Evolutionary conservation across 495 filamentous ascomycete species (phyloP).

Genomic region (Xanthoparmelia taractica): DNA sequence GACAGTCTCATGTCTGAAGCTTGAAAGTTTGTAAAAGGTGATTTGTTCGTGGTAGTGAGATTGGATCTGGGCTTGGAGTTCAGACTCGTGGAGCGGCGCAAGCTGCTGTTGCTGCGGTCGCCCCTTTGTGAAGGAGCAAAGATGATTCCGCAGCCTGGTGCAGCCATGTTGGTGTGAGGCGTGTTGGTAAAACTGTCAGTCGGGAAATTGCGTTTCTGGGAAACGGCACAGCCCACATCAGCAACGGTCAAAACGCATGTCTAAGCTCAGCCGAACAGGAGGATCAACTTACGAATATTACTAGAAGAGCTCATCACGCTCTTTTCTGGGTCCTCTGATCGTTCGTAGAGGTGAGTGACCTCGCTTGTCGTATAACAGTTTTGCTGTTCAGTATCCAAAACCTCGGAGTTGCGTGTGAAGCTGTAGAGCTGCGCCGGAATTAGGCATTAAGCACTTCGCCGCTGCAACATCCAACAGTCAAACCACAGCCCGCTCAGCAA

Average conservation of each 20-base stretch:
- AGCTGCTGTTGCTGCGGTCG: slow-evolving; percentile 24
- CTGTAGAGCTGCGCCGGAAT: slow-evolving; percentile 9
- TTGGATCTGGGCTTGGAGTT: slow-evolving; percentile 18
- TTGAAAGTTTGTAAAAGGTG: slow-evolving; percentile 4
- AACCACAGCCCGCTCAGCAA: background rate
- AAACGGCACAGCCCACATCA: slow-evolving; percentile 25
- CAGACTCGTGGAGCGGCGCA: slow-evolving; percentile 20
- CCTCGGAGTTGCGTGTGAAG: background rate
- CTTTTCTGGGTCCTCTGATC: background rate
- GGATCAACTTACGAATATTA: slow-evolving; percentile 4
- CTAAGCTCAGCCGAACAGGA: background rate
- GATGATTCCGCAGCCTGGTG: slow-evolving; percentile 24
- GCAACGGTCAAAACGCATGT: background rate
- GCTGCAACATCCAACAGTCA: background rate
- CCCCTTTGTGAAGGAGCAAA: slow-evolving; percentile 18
- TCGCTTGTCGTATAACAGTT: background rate
- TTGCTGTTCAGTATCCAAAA: background rate
- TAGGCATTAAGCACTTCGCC: slow-evolving; percentile 13
- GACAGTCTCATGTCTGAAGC: slow-evolving; percentile 7
- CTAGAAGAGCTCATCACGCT: background rate
- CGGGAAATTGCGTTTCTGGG: slow-evolving; percentile 21
- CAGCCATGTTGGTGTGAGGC: slow-evolving; percentile 21
- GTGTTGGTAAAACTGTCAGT: slow-evolving; percentile 4
- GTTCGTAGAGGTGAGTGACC: background rate
- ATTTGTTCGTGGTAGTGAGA: slow-evolving; percentile 17